phyloP scores from a whole-genome alignment of 371 early-diverging fungal genomes.

The Rhizomucor miehei region DNA sequence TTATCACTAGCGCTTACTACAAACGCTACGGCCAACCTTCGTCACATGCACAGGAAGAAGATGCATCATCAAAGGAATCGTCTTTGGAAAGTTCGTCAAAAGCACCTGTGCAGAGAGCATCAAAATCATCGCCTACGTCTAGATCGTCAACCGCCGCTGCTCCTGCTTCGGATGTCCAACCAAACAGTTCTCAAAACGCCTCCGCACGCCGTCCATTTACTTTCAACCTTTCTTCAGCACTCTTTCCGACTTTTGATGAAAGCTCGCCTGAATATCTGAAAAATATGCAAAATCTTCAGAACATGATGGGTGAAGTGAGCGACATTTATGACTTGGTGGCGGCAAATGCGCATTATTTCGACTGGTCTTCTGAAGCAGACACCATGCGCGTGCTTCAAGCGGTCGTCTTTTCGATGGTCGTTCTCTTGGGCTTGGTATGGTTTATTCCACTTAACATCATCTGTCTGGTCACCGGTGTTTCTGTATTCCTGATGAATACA shows the following conservation, averaged over 20 bases:
- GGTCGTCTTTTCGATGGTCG: slow-evolving; percentile 17
- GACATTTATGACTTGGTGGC: slow-evolving; percentile 32
- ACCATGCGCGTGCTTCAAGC: slow-evolving; percentile 34
- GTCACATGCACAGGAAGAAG: not conserved
- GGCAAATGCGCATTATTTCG: slow-evolving; percentile 24
- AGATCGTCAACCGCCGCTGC: no score
- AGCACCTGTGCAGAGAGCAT: not conserved
- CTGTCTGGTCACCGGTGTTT: slow-evolving; percentile 23
- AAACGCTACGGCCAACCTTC: slow-evolving; percentile 2
- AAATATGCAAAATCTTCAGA: slow-evolving; percentile 47
- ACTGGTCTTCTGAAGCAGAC: slow-evolving; percentile 37
- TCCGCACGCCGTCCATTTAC: slow-evolving; percentile 5
- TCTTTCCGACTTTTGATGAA: slow-evolving; percentile 34
- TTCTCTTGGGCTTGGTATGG: slow-evolving; percentile 21
- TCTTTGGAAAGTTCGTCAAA: not conserved
- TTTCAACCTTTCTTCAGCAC: slow-evolving; percentile 16
- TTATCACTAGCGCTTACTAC: slow-evolving; percentile 8
- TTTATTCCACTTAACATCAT: slow-evolving; percentile 28
- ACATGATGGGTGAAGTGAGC: slow-evolving; percentile 49
- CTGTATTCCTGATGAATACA: slow-evolving; percentile 35
- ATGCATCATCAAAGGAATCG: not conserved
- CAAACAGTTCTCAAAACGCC: not conserved
- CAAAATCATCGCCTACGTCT: not conserved
- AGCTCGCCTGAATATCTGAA: slow-evolving; percentile 40
- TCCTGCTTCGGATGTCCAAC: not conserved